Conservation (phyloP, 139 green algal species). For the Eudorina sp. region DNA sequence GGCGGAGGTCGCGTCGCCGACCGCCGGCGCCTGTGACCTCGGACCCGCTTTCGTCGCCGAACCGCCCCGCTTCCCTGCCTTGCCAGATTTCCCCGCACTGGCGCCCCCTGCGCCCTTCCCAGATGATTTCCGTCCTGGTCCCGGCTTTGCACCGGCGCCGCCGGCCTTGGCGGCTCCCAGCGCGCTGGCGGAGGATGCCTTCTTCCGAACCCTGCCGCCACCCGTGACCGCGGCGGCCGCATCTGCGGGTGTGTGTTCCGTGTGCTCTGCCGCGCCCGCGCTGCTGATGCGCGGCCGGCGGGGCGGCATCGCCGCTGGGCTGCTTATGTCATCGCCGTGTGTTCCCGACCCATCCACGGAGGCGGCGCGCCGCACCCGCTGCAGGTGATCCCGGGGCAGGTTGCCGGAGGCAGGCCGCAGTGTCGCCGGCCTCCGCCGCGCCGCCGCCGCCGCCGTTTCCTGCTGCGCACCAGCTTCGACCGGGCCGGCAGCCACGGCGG, state of each 20-base stretch:
- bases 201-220: background rate
- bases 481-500: background rate
- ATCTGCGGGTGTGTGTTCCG: background rate
- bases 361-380: background rate
- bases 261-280: background rate
- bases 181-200: background rate
- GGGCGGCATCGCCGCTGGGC: background rate
- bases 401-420: background rate
- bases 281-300: background rate
- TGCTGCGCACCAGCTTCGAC: background rate
- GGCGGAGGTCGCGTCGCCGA: background rate
- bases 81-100: background rate
- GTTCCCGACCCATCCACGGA: background rate
- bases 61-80: background rate
- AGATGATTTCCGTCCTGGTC: background rate
- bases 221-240: background rate
- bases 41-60: background rate
- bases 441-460: background rate
- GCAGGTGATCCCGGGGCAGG: background rate
- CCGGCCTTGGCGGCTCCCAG: background rate
- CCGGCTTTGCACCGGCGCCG: background rate
- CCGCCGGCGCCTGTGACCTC: background rate
- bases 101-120: background rate
- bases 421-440: background rate
- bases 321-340: background rate